A percentile compares a stretch with the other conserved stretches of the same genome.
These are phyloP conservation scores for Carnegiea gigantea DNA, from an alignment of 179 eudicot genomes.

Conservation along the genomic window DNA sequence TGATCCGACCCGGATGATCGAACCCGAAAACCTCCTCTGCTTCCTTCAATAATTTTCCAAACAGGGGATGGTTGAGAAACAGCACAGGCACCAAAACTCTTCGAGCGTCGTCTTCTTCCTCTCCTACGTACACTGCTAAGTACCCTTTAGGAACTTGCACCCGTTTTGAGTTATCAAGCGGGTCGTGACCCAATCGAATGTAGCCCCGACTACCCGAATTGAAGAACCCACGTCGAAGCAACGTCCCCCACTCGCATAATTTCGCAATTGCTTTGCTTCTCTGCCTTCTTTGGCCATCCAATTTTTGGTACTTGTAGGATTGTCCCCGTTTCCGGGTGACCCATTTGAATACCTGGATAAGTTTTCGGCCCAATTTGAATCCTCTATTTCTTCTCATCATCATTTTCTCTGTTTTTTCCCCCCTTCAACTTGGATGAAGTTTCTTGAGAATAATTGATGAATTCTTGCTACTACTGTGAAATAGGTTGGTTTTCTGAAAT, in stretches of 20 bases:
- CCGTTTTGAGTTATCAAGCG: conserved; percentile 23
- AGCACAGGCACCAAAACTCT: conserved; percentile 63
- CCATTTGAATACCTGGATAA: conserved; percentile 45
- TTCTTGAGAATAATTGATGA: background rate
- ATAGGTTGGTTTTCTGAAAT: background rate
- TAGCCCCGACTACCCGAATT: conserved; percentile 34
- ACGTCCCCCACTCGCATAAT: conserved; percentile 40
- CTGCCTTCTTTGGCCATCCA: conserved; percentile 7
- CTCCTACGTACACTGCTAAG: conserved; percentile 71
- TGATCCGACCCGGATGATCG: conserved; percentile 70
- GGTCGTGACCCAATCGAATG: conserved; percentile 40
- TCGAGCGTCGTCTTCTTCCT: conserved; percentile 43
- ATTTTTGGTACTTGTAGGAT: conserved; percentile 12
- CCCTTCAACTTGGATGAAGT: background rate
- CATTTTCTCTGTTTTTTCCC: background rate
- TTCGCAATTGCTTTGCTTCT: conserved; percentile 32
- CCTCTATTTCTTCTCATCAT: conserved; percentile 45
- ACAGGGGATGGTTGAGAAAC: conserved; percentile 72
- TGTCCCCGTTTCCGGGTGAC: conserved; percentile 9
- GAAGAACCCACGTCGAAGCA: conserved; percentile 28
- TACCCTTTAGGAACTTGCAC: conserved; percentile 59
- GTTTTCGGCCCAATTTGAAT: conserved; percentile 37
- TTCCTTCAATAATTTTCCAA: conserved; percentile 53
- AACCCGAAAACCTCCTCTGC: conserved; percentile 65
- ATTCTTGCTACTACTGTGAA: background rate